phyloP scores from a whole-genome alignment of 75 land plant species.

The Picea sitchensis region DNA sequence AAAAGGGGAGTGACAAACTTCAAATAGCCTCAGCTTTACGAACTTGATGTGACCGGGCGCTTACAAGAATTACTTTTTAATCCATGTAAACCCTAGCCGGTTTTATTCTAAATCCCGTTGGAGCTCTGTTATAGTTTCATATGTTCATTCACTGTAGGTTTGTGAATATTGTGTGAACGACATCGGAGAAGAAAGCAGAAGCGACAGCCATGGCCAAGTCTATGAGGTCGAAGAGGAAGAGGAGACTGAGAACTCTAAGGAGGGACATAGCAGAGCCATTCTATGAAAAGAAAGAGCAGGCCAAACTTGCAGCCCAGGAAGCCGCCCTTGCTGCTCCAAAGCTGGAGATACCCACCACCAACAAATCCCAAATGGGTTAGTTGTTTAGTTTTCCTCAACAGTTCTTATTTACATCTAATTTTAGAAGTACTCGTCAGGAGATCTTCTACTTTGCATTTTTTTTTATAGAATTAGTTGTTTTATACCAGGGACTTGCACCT shows the following conservation, averaged over 20 bases:
- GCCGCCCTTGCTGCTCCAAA: slow-evolving; percentile 90
- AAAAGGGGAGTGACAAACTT: no score
- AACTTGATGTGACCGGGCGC: no score
- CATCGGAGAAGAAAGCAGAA: not conserved
- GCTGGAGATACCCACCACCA: slow-evolving; percentile 34
- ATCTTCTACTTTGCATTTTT: not conserved
- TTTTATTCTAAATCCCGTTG: no score
- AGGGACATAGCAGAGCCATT: slow-evolving; percentile 78
- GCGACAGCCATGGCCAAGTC: slow-evolving; percentile 77
- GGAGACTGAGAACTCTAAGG: slow-evolving; percentile 75
- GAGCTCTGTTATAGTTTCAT: no score
- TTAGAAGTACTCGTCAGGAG: not conserved
- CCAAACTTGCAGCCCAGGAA: slow-evolving; percentile 67
- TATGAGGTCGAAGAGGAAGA: slow-evolving; percentile 84
- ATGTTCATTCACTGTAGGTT: no score
- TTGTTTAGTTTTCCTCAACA: no score
- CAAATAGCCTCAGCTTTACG: no score
- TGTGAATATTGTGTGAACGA: no score
- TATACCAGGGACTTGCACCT: no score
- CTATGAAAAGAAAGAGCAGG: slow-evolving; percentile 77
- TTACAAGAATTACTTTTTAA: no score
- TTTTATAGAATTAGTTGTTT: not conserved
- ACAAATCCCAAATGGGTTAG: slow-evolving; percentile 8
- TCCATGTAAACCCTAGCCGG: no score
- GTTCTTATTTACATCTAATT: not conserved